Base-by-base conservation (phyloP, 106 monocot genomes). In the Dactylorhiza incarnata region DNA sequence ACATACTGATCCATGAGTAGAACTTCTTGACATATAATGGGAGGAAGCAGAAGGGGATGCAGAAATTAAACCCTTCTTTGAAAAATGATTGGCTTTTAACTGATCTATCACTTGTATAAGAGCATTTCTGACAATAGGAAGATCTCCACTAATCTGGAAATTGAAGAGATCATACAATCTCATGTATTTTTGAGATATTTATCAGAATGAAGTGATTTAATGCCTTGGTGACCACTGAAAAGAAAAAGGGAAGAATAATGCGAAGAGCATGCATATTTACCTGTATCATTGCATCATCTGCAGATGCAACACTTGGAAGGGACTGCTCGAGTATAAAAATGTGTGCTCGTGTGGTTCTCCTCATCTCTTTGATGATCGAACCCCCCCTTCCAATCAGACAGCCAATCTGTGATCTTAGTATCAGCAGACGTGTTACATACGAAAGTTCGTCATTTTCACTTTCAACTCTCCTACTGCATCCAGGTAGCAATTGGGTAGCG, bases 301-400 rank as follows among this genome's bases (percentile, higher is more conserved):
- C 76, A 47, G 84, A 51, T 66, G 89, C 89, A 75, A 86, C 86
- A 80, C 74, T 90, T 3, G 84, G 82, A 68, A 84, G 82, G 53
- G 82, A 71, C 47, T 86, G 82, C 53, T 89, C 73, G 16, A 90
- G 53, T 71, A 90, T 84, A 24, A 80, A 86, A 17, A 90, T 86
- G 58, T 84, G 86, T 75, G 89, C 84, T 6, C 66, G 79, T 29
- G 89, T 86, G 46, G 73, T 11, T 78, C 84, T 90, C 62, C 89
- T 80, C 86, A 90, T 90, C 14, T 86, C 86, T 37, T 82, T 82
- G 58, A 90, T 84, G 75, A 90, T 73, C 43, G 79, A 80, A 10
- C 89, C 86, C 55, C 86, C 86, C 82, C 86, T 90, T 9, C 89
- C 89, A 82, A 90, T 90, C 15, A 90, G 66, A 56, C 86, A 86